Base-by-base conservation (phyloP, 1,139 yeast species). In the Hemisphaericaspora xylofermentans region DNA sequence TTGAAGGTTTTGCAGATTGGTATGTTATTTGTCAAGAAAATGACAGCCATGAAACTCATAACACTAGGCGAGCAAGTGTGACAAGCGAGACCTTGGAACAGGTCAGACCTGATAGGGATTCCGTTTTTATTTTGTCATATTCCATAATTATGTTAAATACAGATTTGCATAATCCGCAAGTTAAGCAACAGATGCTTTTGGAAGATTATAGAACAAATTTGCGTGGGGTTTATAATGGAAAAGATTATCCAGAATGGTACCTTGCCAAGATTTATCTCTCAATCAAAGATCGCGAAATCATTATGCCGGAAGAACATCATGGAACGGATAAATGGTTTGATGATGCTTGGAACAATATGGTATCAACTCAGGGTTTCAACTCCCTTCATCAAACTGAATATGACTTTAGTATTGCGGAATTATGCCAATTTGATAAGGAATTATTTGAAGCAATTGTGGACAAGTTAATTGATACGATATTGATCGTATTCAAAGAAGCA, bases 261-360 rank as follows among this genome's bases (percentile, higher is more conserved):
- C 69, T 93, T 49, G 80, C 84, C 43, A 86, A 79, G 50, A 88
- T 93, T 30, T 94, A 86, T 60, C 68, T 75, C 30, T 85, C 95
- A 1, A 91, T 94, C 44, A 77, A 80, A 49, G 88, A 84, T 42
- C 78, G 87, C 40, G 99, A 94, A 62, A 93, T 93, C 48, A 88
- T 94, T 41, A 88, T 94, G 91, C 98, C 98, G 0, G 98, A 93
- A 54, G 99, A 94, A 58, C 98, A 91, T 54, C 89, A 84, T 56
- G 89, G 88, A 31, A 78, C 86, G 2, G 83, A 82, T 35, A 89
- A 86, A 56, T 85, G 96, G 82, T 93, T 91, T 64, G 98, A 91
- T 57, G 93, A 87, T 56, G 82, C 85, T 14, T 94, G 99, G 99
- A 85, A 86, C 53, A 86, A 87, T 48, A 66, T 88, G 49, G 78